Conservation (phyloP, 495 filamentous ascomycete genomes). For the Xylaria palmicola region DNA sequence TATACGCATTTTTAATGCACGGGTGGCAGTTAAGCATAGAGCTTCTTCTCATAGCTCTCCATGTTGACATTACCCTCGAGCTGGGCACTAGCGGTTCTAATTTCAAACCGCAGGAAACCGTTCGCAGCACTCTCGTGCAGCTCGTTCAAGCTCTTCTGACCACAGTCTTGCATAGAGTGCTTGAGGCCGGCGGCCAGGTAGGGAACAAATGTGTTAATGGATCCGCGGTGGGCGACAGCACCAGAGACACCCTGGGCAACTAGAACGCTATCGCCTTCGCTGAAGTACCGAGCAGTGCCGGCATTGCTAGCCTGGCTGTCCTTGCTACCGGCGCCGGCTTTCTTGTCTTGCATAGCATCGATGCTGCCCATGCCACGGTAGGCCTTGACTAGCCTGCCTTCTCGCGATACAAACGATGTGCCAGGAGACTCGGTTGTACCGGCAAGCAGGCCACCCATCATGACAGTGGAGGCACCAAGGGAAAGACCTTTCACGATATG, state of each 20-base stretch:
- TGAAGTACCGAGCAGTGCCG: conserved; percentile 97
- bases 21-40: conserved; percentile 67
- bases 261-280: conserved; percentile 87
- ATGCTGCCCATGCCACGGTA: conserved; percentile 99
- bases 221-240: conserved; percentile 61
- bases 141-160: conserved; percentile 70
- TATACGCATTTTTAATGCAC: conserved; percentile 2
- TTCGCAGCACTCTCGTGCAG: conserved; percentile 73
- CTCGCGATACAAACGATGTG: conserved; percentile 90
- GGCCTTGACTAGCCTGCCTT: conserved; percentile 97
- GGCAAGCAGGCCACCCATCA: conserved; percentile 98
- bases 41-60: conserved; percentile 99
- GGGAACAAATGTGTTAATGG: conserved; percentile 89
- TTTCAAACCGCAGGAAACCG: conserved; percentile 85
- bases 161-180: conserved; percentile 96
- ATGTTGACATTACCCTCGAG: conserved; percentile 95
- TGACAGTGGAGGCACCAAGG: conserved; percentile 90
- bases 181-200: conserved; percentile 94
- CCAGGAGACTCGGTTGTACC: conserved; percentile 97
- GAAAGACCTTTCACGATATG: conserved; percentile 98
- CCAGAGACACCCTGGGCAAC: conserved; percentile 96
- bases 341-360: conserved; percentile 99
- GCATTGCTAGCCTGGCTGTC: conserved; percentile 87
- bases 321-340: conserved; percentile 65
- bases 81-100: conserved; percentile 90